phyloP scores from a whole-genome alignment of 805 yeast species.

The Spathaspora boniae region DNA sequence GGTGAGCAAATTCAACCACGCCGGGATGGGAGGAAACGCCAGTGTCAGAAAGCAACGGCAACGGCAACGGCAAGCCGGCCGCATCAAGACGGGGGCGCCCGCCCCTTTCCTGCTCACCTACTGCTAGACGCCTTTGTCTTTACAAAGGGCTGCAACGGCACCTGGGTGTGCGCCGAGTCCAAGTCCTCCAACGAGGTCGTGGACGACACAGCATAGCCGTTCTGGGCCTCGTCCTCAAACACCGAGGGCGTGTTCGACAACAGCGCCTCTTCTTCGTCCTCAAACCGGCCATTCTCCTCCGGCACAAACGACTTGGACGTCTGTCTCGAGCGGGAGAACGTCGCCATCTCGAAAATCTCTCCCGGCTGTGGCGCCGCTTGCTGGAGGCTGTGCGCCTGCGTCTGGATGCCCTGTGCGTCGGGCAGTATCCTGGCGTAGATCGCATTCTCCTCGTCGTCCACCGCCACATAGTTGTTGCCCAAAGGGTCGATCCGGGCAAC shows the following conservation, averaged over 20 bases:
- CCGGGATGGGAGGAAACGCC: too few species aligned
- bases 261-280: conserved; percentile 21
- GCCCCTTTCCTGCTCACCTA: too few species aligned
- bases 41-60: too few species aligned
- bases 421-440: conserved; percentile 7
- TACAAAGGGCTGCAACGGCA: too few species aligned
- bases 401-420: conserved; percentile 2
- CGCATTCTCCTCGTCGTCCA: conserved; percentile 8
- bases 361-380: conserved; percentile 2
- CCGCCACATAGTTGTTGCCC: conserved; percentile 10
- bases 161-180: conserved; percentile 2
- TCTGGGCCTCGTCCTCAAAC: conserved; percentile 27
- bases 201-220: conserved; percentile 28
- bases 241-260: conserved; percentile 39
- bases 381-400: conserved; percentile 1
- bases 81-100: too few species aligned
- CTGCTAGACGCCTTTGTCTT: too few species aligned
- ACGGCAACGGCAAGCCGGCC: too few species aligned
- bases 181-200: conserved; percentile 34
- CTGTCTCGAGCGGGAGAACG: conserved; percentile 27
- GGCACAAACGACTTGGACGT: conserved; percentile 19
- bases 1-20: too few species aligned
- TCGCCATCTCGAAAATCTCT: conserved; percentile 21
- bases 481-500: conserved; percentile 31
- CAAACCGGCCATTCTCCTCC: conserved; percentile 4